These are phyloP conservation scores for Chlamydomonas asymmetrica DNA, from an alignment of 139 green algal species.

Conservation along the genomic window DNA sequence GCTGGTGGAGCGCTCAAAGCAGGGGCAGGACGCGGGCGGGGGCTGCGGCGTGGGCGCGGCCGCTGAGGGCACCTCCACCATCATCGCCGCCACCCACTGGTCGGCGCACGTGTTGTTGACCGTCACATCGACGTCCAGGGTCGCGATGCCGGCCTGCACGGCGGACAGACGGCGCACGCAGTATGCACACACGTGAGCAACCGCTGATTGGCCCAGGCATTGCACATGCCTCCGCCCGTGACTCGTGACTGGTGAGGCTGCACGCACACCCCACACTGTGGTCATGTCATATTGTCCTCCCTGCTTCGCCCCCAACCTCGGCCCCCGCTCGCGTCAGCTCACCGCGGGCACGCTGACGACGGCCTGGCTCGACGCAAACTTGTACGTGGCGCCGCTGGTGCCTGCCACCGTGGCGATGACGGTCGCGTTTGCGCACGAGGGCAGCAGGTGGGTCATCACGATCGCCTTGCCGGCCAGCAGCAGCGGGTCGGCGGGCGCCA, in stretches of 20 bases:
- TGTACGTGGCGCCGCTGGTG: neutral
- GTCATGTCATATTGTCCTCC: no score
- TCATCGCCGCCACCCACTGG: conserved; percentile 7
- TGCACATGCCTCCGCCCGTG: no score
- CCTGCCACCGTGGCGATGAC: neutral
- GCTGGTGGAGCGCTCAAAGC: conserved; percentile 8
- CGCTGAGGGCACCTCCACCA: neutral
- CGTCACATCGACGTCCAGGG: conserved; percentile 13
- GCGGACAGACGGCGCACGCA: no score
- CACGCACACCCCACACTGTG: no score
- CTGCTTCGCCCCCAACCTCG: no score
- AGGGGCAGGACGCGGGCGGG: conserved; percentile 23
- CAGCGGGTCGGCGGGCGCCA: neutral
- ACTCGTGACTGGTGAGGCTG: no score
- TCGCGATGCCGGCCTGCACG: neutral
- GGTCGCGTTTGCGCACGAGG: neutral
- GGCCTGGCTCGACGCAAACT: neutral
- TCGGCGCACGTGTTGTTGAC: neutral
- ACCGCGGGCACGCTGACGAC: neutral
- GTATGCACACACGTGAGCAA: no score
- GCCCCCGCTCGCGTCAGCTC: no score
- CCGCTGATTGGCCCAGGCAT: no score
- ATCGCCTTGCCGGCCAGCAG: neutral
- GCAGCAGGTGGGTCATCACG: conserved; percentile 4
- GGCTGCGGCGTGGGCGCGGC: conserved; percentile 5